Percentiles rank a stretch among this genome's conserved stretches.
phyloP scores from a whole-genome alignment of 2,329 filamentous ascomycete species.

The Scedosporium minutisporum region DNA sequence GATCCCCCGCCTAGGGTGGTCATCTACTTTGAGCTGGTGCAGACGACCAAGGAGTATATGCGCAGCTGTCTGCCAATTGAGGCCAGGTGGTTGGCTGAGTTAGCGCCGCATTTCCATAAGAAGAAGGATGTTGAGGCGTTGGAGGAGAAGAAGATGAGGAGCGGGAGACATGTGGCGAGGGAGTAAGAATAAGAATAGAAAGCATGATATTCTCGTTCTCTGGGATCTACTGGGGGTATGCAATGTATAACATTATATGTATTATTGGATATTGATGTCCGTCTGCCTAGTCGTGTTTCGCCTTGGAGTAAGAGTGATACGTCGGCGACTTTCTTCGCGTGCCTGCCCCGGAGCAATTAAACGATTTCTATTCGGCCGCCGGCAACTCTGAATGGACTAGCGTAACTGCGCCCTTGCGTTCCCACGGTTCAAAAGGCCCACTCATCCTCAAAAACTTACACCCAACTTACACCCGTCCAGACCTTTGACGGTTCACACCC shows the following conservation, averaged over 20 bases:
- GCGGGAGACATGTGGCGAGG: conserved; percentile 1
- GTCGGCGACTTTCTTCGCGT: too few species aligned
- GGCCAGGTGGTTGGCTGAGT: conserved; percentile 74
- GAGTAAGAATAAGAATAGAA: not conserved
- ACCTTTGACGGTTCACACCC: not conserved
- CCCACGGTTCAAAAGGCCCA: too few species aligned
- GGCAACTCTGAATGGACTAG: too few species aligned
- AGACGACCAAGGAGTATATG: conserved; percentile 89
- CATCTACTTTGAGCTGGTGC: conserved; percentile 74
- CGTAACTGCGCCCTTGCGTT: too few species aligned
- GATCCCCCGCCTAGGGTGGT: conserved; percentile 74
- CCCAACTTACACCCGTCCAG: not conserved
- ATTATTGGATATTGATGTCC: too few species aligned
- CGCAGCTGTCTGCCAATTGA: conserved; percentile 77
- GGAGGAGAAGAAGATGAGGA: conserved; percentile 59
- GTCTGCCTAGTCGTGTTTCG: too few species aligned
- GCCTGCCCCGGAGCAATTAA: too few species aligned
- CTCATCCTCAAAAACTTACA: not conserved
- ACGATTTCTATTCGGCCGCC: too few species aligned
- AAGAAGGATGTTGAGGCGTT: conserved; percentile 77
- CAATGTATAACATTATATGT: too few species aligned
- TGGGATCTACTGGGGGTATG: too few species aligned
- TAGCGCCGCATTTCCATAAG: conserved; percentile 92
- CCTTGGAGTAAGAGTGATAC: too few species aligned
- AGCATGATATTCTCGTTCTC: too few species aligned